Percentiles rank a stretch among this genome's conserved stretches.
phyloP scores from a whole-genome alignment of 129 eudicot genomes.

The Glebionis coronaria region DNA sequence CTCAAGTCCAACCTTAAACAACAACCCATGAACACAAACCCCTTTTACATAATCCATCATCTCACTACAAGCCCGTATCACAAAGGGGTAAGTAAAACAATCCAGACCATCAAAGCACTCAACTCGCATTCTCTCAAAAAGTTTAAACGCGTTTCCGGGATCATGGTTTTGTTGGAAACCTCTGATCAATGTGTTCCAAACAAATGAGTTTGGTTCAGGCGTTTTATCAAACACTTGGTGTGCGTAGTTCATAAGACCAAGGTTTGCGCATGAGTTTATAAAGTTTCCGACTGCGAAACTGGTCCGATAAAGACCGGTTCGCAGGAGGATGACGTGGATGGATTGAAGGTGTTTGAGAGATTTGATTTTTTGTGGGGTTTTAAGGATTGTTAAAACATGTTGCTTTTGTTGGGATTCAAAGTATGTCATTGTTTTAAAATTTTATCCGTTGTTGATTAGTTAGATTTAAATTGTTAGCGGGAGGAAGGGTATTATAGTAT shows the following conservation, averaged over 20 bases:
- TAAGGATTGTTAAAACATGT: slow-evolving; percentile 26
- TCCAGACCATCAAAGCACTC: slow-evolving; percentile 27
- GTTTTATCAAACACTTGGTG: slow-evolving; percentile 34
- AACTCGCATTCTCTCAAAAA: slow-evolving; percentile 36
- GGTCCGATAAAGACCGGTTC: slow-evolving; percentile 28
- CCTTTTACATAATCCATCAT: slow-evolving; percentile 37
- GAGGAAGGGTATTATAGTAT: slow-evolving; percentile 2
- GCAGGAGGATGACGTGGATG: slow-evolving; percentile 35
- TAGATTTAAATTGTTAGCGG: not conserved
- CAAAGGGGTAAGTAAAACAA: slow-evolving; percentile 51
- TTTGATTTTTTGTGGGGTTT: slow-evolving; percentile 28
- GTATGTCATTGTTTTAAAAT: slow-evolving; percentile 13
- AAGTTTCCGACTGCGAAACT: slow-evolving; percentile 33
- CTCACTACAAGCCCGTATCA: slow-evolving; percentile 49
- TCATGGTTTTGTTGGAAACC: slow-evolving; percentile 35
- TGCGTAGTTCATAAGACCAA: slow-evolving; percentile 40
- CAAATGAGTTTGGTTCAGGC: slow-evolving; percentile 37
- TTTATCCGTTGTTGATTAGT: slow-evolving; percentile 18
- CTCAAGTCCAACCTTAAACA: slow-evolving; percentile 40
- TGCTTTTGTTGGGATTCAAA: slow-evolving; percentile 31
- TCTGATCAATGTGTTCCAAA: slow-evolving; percentile 50
- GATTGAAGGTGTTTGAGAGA: slow-evolving; percentile 23
- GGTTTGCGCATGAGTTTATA: slow-evolving; percentile 41
- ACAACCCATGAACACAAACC: slow-evolving; percentile 36
- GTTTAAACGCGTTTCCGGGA: slow-evolving; percentile 24